Base-by-base conservation (phyloP, 257 asterid species). In the Rehmannia glutinosa region DNA sequence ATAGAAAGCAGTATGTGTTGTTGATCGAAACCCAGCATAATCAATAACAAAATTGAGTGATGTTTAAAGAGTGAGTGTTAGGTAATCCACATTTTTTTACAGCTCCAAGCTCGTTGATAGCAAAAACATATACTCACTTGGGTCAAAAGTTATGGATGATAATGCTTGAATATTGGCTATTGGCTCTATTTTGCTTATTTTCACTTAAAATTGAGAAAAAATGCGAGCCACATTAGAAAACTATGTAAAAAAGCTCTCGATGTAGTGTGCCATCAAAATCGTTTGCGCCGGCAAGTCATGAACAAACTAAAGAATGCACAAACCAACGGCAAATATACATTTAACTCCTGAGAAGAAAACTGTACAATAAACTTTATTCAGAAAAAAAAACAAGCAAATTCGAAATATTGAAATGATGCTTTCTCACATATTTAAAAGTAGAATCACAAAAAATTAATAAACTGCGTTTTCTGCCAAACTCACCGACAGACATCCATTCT, bases 401-500 rank as follows among this genome's bases (percentile, higher is more conserved):
- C 9, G 7, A 42, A 46, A 8, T 42, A 10, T 21, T 68, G 35
- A 62, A 30, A 21, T 43, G 28, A 46, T 12, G 25, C 15, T 19
- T 32, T 28, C 1, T 59, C 53, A n/a, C 15, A 59, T 33, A 25
- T 54, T 17, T 11, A 57, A 56, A 25, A 8, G 25, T 6, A 6
- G n/a, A 52, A 21, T 30, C 2, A 7, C 19, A 7, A 51, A 51
- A 25, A 20, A 15, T n/a, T n/a, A 8, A n/a, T 13, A 0, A 12
- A 42, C 5, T 20, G 4, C 5, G 59, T 6, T 32, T 1, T 53
- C 21, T 20, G 9, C 35, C 25, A 7, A 65, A 57, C 96, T 82
- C 74, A 93, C 97, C 97, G 1, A 88, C 82, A 13, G 95, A 76
- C 89, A 93, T 88, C 99, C 96, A 93, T 42, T 90, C 94, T 0